phyloP scores from a whole-genome alignment of 768 basidiomycete genomes.

The Tylopilus subfusipes region DNA sequence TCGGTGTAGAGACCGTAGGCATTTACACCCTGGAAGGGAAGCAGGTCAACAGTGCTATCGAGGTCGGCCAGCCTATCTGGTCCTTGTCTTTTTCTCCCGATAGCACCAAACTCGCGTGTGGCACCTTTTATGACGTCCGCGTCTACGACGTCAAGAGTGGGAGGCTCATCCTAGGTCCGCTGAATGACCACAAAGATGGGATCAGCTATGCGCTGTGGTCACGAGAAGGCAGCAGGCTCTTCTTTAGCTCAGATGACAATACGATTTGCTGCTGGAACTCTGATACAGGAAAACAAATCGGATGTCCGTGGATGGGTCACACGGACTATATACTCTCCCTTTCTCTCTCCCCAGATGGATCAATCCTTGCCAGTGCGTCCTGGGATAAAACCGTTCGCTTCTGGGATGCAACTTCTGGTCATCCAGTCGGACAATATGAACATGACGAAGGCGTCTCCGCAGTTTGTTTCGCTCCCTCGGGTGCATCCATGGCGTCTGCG shows the following conservation, averaged over 20 bases:
- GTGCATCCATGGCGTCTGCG: background rate
- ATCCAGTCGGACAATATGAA: background rate
- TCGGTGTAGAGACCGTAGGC: too few species aligned
- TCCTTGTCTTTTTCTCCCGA: background rate
- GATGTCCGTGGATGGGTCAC: constrained; percentile 15
- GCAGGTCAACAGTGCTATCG: background rate
- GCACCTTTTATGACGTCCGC: background rate
- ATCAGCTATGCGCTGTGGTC: constrained; percentile 8
- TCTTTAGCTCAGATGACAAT: background rate
- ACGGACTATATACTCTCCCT: background rate
- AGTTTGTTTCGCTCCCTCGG: constrained; percentile 9
- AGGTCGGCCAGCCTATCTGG: background rate
- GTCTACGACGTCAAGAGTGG: constrained; percentile 3
- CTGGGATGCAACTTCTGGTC: constrained; percentile 3
- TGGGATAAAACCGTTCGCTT: constrained; percentile 4
- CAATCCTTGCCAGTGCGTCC: constrained; percentile 6
- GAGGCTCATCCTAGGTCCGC: background rate
- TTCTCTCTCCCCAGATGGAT: constrained; percentile 5
- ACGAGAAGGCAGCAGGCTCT: constrained; percentile 8
- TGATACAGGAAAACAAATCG: background rate
- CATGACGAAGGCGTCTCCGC: background rate
- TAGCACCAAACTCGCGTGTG: constrained; percentile 1
- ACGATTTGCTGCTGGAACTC: constrained; percentile 9
- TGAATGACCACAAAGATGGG: background rate
- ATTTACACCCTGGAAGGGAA: too few species aligned